Base-by-base conservation (phyloP, 1,139 yeast species). In the Spathaspora sp. region DNA sequence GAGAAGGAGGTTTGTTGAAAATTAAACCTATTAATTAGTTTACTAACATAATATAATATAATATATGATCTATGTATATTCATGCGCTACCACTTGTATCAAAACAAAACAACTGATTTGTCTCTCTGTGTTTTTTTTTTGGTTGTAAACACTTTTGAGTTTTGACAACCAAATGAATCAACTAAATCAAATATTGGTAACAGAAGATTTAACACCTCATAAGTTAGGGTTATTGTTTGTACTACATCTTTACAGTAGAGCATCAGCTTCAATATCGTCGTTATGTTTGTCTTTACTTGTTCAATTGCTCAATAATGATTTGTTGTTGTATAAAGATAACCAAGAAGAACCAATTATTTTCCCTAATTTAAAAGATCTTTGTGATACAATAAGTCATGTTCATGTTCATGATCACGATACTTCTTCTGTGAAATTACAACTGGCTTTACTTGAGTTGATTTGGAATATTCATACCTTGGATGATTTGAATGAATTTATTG, bases 401-500 rank as follows among this genome's bases (percentile, higher is more conserved):
- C n/a, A 26, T 26, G 29, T 6, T 15, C 18, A 11, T 15, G 38
- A 43, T 9, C 43, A 43, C 20, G 24, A 13, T 4, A 6, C 24
- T 16, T 10, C 7, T 26, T 23, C 27, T 5, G 20, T 20, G 42
- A 42, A 27, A 38, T 44, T 26, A 41, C 42, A 34, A 23, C 34
- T 37, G 18, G 40, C 38, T 20, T 46, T 59, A 41, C 43, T 56
- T 36, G 44, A 47, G 20, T 45, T 44, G 47, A 47, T 70, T 17
- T 72, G 78, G 77, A 48, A 47, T 13, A 60, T 74, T 34, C 55
- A 60, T 17, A 61, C 71, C 2, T 69, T 69, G n/a, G 76, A 72
- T 41, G 59, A 58, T n/a, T 51, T 73, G 40, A 72, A 69, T 51
- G 43, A 42, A 16, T 44, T 50, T 20, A 53, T 59, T 1, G 43